These are phyloP conservation scores for Paraleonurus japonicus DNA, from an alignment of 257 asterid species.

Conservation along the genomic window DNA sequence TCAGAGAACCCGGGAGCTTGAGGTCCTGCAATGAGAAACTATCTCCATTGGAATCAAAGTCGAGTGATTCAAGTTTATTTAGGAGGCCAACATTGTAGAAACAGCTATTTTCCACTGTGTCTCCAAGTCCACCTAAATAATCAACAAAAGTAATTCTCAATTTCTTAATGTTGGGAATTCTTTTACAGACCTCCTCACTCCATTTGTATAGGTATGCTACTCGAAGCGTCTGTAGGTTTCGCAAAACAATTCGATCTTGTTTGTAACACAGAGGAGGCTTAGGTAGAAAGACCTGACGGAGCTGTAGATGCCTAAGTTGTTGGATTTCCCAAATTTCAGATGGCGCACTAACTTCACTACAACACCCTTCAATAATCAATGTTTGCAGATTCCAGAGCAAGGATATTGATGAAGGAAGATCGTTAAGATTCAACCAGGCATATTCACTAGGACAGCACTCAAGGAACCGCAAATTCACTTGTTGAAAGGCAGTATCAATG, in stretches of 20 bases:
- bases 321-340: constrained; percentile 11
- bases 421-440: neutral
- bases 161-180: constrained; percentile 20
- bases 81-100: neutral
- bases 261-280: neutral
- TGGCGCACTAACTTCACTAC: neutral
- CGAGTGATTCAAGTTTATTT: neutral
- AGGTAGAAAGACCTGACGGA: neutral
- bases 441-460: too few species aligned
- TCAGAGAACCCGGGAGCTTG: neutral
- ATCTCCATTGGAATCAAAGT: neutral
- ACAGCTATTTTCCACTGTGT: neutral
- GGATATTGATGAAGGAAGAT: neutral
- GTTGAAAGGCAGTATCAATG: neutral
- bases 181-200: neutral
- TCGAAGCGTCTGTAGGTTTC: constrained; percentile 1
- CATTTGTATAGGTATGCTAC: neutral
- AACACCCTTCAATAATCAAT: neutral
- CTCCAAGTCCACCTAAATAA: neutral
- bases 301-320: neutral
- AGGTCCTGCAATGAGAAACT: neutral
- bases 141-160: neutral
- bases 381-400: constrained; percentile 18
- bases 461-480: constrained; percentile 16
- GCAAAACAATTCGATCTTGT: neutral